Evolutionary conservation across 179 eudicot species (phyloP).

Genomic region (Drosera spatulata): DNA sequence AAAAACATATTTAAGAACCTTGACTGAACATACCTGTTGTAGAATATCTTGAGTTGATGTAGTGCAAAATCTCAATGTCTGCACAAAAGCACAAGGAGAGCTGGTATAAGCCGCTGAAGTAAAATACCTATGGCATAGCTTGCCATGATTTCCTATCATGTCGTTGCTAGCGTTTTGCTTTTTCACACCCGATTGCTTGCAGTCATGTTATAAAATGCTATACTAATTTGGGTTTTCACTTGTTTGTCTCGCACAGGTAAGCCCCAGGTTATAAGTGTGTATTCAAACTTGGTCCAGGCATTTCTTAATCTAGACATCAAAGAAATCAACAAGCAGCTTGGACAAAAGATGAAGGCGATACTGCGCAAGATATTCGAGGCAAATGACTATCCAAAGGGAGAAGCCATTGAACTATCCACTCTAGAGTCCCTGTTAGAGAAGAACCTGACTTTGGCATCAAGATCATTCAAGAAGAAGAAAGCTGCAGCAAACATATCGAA

Average conservation of each 20-base stretch:
- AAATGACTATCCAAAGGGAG: conserved; percentile 70
- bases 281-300: conserved; percentile 74
- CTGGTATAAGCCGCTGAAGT: too few species aligned
- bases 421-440: conserved; percentile 63
- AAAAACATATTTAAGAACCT: too few species aligned
- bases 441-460: conserved; percentile 65
- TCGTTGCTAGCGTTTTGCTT: too few species aligned
- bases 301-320: conserved; percentile 73
- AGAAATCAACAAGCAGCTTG: conserved; percentile 88
- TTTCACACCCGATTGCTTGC: too few species aligned
- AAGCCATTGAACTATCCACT: conserved; percentile 39
- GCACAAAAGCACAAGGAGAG: too few species aligned
- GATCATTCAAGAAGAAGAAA: conserved; percentile 71
- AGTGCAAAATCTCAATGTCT: too few species aligned
- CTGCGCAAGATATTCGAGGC: conserved; percentile 83
- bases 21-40: too few species aligned
- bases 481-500: conserved; percentile 34
- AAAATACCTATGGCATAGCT: too few species aligned
- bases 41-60: too few species aligned
- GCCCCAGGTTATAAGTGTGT: conserved; percentile 58
- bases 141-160: too few species aligned
- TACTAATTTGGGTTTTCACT: neutral
- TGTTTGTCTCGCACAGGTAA: conserved; percentile 25
- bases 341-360: conserved; percentile 81
- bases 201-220: too few species aligned